phyloP scores from a whole-genome alignment of 768 basidiomycete species.

The Lentinula boryana region DNA sequence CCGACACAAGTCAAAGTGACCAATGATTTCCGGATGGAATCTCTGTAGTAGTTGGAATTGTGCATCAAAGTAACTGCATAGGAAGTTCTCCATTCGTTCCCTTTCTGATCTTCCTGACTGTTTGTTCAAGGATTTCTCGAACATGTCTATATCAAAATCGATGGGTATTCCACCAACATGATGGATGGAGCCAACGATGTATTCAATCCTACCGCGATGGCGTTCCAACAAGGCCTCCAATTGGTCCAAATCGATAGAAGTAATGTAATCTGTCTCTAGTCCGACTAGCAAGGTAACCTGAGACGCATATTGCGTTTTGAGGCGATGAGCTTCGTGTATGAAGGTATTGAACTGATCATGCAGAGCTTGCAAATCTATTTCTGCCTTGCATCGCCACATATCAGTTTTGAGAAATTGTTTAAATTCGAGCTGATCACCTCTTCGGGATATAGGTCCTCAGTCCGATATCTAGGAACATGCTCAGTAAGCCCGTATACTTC shows the following conservation, averaged over 20 bases:
- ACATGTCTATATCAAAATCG: slow-evolving; percentile 82
- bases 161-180: slow-evolving; percentile 86
- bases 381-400: slow-evolving; percentile 37
- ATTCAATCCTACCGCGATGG: slow-evolving; percentile 59
- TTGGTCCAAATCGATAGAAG: slow-evolving; percentile 52
- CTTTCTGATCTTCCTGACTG: slow-evolving; percentile 14
- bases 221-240: slow-evolving; percentile 47
- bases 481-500: slow-evolving; percentile 83
- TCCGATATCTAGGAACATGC: slow-evolving; percentile 86
- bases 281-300: slow-evolving; percentile 79
- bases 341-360: slow-evolving; percentile 65
- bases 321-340: slow-evolving; percentile 71
- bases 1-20: slow-evolving; percentile 90
- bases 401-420: slow-evolving; percentile 9
- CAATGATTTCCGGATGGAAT: slow-evolving; percentile 83
- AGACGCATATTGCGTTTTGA: slow-evolving; percentile 57
- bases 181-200: slow-evolving; percentile 89
- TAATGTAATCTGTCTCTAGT: slow-evolving; percentile 89
- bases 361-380: slow-evolving; percentile 46
- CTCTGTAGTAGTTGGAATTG: slow-evolving; percentile 67
- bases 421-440: slow-evolving; percentile 52
- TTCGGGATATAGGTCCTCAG: slow-evolving; percentile 86
- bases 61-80: slow-evolving; percentile 76
- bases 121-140: slow-evolving; percentile 49
- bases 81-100: slow-evolving; percentile 38